Base-by-base conservation (phyloP, 805 yeast species). In the Kodamaea kakaduensis region DNA sequence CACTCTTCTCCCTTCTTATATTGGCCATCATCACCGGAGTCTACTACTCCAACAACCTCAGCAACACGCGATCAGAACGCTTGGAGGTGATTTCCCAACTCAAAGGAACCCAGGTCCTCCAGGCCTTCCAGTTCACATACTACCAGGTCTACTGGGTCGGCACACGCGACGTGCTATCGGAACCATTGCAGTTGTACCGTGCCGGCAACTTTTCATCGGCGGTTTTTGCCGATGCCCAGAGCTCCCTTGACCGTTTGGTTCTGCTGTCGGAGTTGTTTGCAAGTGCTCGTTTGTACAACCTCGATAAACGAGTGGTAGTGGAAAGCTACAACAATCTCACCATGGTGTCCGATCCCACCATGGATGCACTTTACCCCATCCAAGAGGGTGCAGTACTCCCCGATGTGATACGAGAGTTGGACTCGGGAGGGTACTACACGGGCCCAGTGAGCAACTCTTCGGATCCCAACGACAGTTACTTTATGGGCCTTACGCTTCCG, bases 401-500 rank as follows among this genome's bases (percentile, higher is more conserved):
- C 7, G 10, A 8, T 4, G 35, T 13, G 4, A 25, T 36, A 17
- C 14, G 19, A 8, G 15, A 23, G 14, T 17, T 36, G 5, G 59
- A 68, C 10, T 51, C 69, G 2, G 12, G n/a, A 13, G 56, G 58
- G n/a, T 58, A 50, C 42, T 51, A 84, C 10, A 62, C 79, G 1
- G 95, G 94, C 3, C 96, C 96, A 0, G 63, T 75, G 1, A 34
- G 59, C 12, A 75, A 77, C 45, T 32, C 50, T 9, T 33, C 54
- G 3, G 45, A 51, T 30, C 31, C 37, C 6, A 56, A 54, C 24
- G 46, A 64, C 1, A 40, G 67, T 1, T 81, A 72, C 47, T 71
- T 77, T 45, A 64, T 85, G 71, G 85, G 95, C 0, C 62, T 88
- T 59, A 83, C 96, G 0, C 46, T 86, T 4, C 93, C 96, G 0